Percentiles rank a stretch among this genome's conserved stretches.
phyloP scores from a whole-genome alignment of 2,329 filamentous ascomycete species.

The Xylaria sp. region DNA sequence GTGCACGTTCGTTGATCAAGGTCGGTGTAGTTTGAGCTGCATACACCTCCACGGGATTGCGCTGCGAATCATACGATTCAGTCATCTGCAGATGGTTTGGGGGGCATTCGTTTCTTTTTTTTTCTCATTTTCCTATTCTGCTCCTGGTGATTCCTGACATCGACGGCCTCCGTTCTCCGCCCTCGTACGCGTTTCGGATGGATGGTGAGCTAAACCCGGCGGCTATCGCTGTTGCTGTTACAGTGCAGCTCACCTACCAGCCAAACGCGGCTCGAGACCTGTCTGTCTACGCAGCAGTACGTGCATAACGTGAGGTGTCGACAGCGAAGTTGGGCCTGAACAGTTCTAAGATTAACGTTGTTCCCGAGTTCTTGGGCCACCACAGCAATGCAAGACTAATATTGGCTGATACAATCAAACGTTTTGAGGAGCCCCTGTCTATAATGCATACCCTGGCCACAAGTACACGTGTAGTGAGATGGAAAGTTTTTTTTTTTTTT shows the following conservation, averaged over 20 bases:
- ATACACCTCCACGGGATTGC: slow-evolving; percentile 3
- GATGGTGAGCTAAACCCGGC: neutral
- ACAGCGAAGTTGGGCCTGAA: slow-evolving; percentile 4
- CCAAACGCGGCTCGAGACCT: neutral
- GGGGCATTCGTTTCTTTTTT: slow-evolving; percentile 1
- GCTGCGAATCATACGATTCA: slow-evolving; percentile 25
- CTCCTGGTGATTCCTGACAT: slow-evolving; percentile 10
- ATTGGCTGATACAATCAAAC: slow-evolving; percentile 23
- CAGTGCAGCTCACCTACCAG: slow-evolving; percentile 12
- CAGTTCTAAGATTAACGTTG: slow-evolving; percentile 9
- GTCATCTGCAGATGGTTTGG: neutral
- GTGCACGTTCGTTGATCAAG: slow-evolving; percentile 20
- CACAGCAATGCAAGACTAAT: slow-evolving; percentile 14
- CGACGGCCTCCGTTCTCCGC: neutral
- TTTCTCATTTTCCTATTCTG: neutral
- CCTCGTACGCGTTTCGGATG: slow-evolving; percentile 29
- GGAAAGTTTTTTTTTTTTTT: slow-evolving; percentile 21
- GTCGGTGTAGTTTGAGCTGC: slow-evolving; percentile 31
- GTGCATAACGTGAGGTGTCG: neutral
- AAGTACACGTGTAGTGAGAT: slow-evolving; percentile 5
- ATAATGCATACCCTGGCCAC: slow-evolving; percentile 38
- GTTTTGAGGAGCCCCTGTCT: slow-evolving; percentile 33
- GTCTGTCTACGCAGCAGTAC: too few species aligned
- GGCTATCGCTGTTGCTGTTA: slow-evolving; percentile 12
- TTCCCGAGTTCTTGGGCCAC: slow-evolving; percentile 29